phyloP scores from a whole-genome alignment of 106 monocot genomes.

The Apostasia shenzhenica region DNA sequence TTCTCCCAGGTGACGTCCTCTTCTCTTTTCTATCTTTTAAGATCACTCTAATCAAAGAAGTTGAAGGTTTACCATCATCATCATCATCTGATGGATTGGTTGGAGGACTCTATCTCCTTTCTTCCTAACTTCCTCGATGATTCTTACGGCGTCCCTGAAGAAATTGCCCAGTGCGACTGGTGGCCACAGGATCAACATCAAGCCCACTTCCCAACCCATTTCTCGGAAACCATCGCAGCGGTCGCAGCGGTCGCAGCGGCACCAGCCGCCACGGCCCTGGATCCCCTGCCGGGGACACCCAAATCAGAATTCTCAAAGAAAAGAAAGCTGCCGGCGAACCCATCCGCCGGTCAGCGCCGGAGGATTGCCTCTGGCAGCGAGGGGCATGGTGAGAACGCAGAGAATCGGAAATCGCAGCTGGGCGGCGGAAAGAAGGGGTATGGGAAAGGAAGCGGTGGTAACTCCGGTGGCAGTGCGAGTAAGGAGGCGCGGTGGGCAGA shows the following conservation, averaged over 20 bases:
- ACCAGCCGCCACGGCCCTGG: background rate
- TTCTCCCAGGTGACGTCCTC: too few species aligned
- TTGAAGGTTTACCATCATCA: background rate
- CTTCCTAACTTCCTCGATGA: conserved; percentile 46
- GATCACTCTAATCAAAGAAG: too few species aligned
- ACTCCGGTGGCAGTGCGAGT: background rate
- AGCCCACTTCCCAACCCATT: background rate
- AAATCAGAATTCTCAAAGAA: conserved; percentile 30
- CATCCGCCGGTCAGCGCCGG: background rate
- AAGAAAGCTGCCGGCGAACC: conserved; percentile 7
- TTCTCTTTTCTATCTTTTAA: too few species aligned
- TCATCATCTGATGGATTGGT: conserved; percentile 34
- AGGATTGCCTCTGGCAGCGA: background rate
- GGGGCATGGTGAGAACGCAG: conserved; percentile 1
- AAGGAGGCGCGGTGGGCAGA: conserved; percentile 66
- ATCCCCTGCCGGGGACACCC: background rate
- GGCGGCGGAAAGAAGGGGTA: conserved; percentile 2
- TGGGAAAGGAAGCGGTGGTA: conserved; percentile 7
- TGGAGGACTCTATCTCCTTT: conserved; percentile 41
- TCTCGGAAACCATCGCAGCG: background rate
- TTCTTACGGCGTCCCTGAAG: conserved; percentile 6
- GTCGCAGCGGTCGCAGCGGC: background rate
- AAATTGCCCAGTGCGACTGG: conserved; percentile 34
- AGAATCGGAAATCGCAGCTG: conserved; percentile 5
- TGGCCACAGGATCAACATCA: conserved; percentile 30